Evolutionary conservation across 208 protist species (phyloP), one percentile per base, ranked within the genome.

Genomic region (Trypanosoma platydactyli): DNA sequence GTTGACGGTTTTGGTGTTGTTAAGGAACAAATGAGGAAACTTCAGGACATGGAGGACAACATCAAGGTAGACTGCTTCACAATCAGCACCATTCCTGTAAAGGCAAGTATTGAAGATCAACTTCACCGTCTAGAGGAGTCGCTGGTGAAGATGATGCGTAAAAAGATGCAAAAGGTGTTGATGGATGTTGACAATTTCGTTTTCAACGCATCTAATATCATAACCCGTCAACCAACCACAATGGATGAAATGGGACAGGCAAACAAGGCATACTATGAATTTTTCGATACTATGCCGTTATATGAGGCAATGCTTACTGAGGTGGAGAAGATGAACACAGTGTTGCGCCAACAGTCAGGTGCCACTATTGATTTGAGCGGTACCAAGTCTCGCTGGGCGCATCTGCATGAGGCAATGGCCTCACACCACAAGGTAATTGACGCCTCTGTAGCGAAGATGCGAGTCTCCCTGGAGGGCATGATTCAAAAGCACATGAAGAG

Each of bases 61-160:
- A 88, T 96, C 62, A 84, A 89, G 64, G 83, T 98, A 12, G 95
- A 98, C 77, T 98, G 96, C 78, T 95, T 98, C 58, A 80, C 82
- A 30, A 84, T 98, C 57, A 94, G 86, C 68, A 97, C 88, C 12
- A 77, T 93, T 22, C 91, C 91, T 2, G 82, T 98, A 38, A 98
- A 98, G 79, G 84, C 83, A 0, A 91, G 81, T 66, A 91, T 98
- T 30, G 94, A 98, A 54, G 92, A 97, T 64, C 90, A 97, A 63
- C 66, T 98, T 35, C 87, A 90, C 54, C 88, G 86, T 35, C 72
- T 98, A 5, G 83, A 91, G 68, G 95, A 98, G 57, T 79, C 90
- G 5, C 73, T 98, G 6, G 71, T 97, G 29, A 92, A 91, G 60
- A 71, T 77, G 38, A 84, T 99, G 73, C 83, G 90, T 44, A 82